These are phyloP conservation scores for Colletotrichum destructivum DNA, from an alignment of 2,329 filamentous ascomycete species.

Conservation along the genomic window DNA sequence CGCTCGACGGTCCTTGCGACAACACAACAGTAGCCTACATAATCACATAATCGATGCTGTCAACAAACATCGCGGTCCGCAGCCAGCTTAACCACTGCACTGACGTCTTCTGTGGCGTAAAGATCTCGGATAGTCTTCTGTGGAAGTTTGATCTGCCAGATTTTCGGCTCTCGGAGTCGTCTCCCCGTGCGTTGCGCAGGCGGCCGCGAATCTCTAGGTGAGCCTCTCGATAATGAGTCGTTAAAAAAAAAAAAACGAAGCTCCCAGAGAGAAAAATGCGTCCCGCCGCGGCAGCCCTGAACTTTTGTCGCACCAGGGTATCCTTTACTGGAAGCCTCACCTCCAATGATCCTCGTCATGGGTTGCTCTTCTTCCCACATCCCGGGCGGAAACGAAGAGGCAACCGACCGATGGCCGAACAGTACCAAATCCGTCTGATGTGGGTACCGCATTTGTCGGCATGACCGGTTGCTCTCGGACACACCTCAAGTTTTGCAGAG, in stretches of 20 bases:
- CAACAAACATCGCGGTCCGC: background rate
- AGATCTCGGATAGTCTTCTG: background rate
- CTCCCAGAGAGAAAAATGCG: background rate
- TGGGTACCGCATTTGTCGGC: background rate
- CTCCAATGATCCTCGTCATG: constrained; percentile 8
- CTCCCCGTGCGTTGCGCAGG: constrained; percentile 10
- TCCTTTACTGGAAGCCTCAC: constrained; percentile 2
- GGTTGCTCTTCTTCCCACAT: constrained; percentile 26
- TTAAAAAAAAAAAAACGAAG: constrained; percentile 1
- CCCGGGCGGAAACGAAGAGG: constrained; percentile 5
- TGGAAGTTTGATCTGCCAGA: background rate
- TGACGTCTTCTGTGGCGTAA: constrained; percentile 2
- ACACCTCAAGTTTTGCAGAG: background rate
- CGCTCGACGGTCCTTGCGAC: constrained; percentile 19
- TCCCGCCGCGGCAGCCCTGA: constrained; percentile 6
- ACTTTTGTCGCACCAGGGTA: background rate
- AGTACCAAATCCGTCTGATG: background rate
- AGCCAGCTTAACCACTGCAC: constrained; percentile 2
- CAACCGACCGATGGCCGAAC: background rate
- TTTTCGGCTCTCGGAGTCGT: background rate
- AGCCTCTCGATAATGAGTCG: constrained; percentile 12
- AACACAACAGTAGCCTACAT: constrained; percentile 5
- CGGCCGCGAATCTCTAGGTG: constrained; percentile 29
- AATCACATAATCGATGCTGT: constrained; percentile 30
- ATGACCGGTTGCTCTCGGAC: background rate